These are phyloP conservation scores for Claviceps cyperi DNA, from an alignment of 2,329 filamentous ascomycete genomes.

Conservation along the genomic window DNA sequence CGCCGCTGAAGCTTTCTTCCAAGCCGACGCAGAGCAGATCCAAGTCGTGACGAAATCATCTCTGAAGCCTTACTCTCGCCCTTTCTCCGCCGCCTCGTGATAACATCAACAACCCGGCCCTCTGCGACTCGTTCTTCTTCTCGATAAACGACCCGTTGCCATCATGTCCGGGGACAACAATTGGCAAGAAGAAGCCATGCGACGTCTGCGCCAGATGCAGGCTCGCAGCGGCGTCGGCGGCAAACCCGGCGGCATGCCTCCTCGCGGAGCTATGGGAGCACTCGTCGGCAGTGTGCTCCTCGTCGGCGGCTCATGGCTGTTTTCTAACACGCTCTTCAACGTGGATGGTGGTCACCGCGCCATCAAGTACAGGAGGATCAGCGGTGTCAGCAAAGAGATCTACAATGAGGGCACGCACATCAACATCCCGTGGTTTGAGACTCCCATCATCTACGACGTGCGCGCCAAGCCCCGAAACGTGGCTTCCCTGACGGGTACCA, in stretches of 20 bases:
- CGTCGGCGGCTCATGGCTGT: constrained; percentile 33
- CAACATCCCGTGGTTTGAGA: constrained; percentile 93
- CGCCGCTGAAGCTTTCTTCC: neutral
- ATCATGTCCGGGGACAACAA: constrained; percentile 23
- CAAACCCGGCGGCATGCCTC: constrained; percentile 23
- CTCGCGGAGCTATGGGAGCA: constrained; percentile 24
- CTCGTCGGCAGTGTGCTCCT: constrained; percentile 29
- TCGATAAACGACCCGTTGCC: neutral
- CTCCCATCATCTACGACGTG: constrained; percentile 91
- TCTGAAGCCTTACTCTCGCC: neutral
- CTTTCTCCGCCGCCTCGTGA: neutral
- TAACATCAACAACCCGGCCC: neutral
- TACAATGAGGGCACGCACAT: constrained; percentile 94
- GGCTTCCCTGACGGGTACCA: constrained; percentile 91
- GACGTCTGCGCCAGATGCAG: constrained; percentile 34
- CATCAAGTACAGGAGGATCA: constrained; percentile 92
- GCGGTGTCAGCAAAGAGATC: constrained; percentile 91
- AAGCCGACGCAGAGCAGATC: neutral
- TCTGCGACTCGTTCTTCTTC: neutral
- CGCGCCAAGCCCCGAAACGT: constrained; percentile 95
- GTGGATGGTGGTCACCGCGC: constrained; percentile 97
- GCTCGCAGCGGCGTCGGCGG: constrained; percentile 27
- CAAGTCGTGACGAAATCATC: neutral
- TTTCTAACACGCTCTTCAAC: constrained; percentile 54
- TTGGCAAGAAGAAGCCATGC: constrained; percentile 36